Evolutionary conservation across 2,329 filamentous ascomycete species (phyloP).

Genomic region (Calonectria pteridis): DNA sequence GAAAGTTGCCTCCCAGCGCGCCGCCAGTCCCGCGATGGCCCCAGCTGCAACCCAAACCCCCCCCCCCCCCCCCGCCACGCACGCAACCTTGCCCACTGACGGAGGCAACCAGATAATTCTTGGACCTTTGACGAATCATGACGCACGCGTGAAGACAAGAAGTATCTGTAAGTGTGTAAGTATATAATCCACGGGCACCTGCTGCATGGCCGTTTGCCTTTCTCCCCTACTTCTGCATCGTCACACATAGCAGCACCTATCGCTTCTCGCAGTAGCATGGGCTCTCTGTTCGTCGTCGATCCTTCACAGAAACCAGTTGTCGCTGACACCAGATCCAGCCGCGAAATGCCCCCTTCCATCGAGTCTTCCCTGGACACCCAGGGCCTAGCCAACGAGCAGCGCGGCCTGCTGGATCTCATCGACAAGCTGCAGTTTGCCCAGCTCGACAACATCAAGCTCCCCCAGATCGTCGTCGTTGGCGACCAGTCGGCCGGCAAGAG

Average conservation of each 20-base stretch:
- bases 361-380: conserved; percentile 63
- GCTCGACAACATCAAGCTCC: conserved; percentile 65
- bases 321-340: conserved; percentile 42
- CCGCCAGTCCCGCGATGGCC: background rate
- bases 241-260: background rate
- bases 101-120: conserved; percentile 26
- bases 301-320: conserved; percentile 38
- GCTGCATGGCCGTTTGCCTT: background rate
- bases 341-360: conserved; percentile 56
- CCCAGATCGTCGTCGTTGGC: conserved; percentile 74
- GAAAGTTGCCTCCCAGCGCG: conserved; percentile 18
- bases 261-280: conserved; percentile 35
- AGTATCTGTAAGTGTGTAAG: conserved; percentile 21
- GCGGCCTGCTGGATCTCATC: conserved; percentile 68
- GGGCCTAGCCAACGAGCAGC: conserved; percentile 66
- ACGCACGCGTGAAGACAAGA: conserved; percentile 10
- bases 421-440: conserved; percentile 67
- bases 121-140: conserved; percentile 15
- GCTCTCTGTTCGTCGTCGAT: conserved; percentile 42
- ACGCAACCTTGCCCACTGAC: conserved; percentile 20
- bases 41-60: conserved; percentile 4
- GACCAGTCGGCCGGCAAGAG: conserved; percentile 75
- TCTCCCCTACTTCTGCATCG: background rate
- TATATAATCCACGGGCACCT: background rate
- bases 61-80: conserved; percentile 7